Conservation (phyloP, 768 basidiomycete genomes). For the Phylloporus arenicola region DNA sequence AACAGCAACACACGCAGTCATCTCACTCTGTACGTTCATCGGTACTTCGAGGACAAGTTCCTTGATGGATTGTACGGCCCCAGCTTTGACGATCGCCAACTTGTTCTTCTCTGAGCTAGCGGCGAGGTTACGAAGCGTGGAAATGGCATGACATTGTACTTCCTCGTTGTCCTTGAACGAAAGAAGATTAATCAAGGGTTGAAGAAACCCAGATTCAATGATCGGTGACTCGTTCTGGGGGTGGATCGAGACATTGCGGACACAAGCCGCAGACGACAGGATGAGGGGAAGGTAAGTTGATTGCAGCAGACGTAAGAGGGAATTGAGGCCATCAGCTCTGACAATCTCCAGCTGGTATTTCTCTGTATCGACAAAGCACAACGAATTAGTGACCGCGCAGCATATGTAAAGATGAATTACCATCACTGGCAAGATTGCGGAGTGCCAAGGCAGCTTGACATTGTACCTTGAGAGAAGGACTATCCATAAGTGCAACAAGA, state of each 20-base stretch:
- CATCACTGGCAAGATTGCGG: slow-evolving; percentile 95
- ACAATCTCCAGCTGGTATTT: slow-evolving; percentile 99
- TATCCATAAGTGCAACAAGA: slow-evolving; percentile 94
- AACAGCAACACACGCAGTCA: slow-evolving; percentile 98
- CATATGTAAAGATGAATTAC: slow-evolving; percentile 37
- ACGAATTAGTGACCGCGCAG: slow-evolving; percentile 6
- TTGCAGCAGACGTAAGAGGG: slow-evolving; percentile 89
- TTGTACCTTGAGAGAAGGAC: slow-evolving; percentile 94
- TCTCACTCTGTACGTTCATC: slow-evolving; percentile 96
- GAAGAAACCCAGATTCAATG: slow-evolving; percentile 96
- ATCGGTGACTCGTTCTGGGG: slow-evolving; percentile 98
- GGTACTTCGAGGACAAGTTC: slow-evolving; percentile 93
- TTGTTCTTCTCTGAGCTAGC: slow-evolving; percentile 99
- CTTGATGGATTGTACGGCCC: slow-evolving; percentile 94
- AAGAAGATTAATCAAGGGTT: slow-evolving; percentile 90
- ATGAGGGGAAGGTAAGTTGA: slow-evolving; percentile 97
- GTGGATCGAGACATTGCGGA: slow-evolving; percentile 98
- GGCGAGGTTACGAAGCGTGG: slow-evolving; percentile 92
- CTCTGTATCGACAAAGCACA: slow-evolving; percentile 44
- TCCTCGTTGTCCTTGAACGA: slow-evolving; percentile 99
- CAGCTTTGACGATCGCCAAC: slow-evolving; percentile 94
- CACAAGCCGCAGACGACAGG: slow-evolving; percentile 95
- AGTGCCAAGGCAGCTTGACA: slow-evolving; percentile 97
- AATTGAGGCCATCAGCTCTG: slow-evolving; percentile 86
- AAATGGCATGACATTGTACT: slow-evolving; percentile 98